phyloP scores from a whole-genome alignment of 139 green algal species.

The Mesostigma viride region DNA sequence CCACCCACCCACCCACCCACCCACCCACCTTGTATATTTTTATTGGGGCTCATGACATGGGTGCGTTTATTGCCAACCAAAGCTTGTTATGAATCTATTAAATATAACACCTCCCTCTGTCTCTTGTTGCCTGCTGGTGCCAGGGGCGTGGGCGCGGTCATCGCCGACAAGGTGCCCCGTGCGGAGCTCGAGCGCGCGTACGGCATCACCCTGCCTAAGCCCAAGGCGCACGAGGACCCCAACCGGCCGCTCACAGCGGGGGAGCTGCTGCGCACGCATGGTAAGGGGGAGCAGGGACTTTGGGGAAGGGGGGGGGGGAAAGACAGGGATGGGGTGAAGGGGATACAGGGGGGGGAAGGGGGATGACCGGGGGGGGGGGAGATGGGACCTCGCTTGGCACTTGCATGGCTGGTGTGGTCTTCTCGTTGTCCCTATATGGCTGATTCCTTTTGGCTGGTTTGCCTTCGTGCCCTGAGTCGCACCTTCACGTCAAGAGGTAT shows the following conservation, averaged over 20 bases:
- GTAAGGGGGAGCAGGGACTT: no score
- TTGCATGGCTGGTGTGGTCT: no score
- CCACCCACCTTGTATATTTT: no score
- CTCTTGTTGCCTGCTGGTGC: conserved; percentile 47
- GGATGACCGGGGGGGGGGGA: no score
- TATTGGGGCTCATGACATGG: background rate
- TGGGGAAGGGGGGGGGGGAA: no score
- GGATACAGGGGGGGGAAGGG: no score
- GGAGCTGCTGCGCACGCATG: conserved; percentile 53
- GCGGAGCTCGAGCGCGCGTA: conserved; percentile 62
- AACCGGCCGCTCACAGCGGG: conserved; percentile 33
- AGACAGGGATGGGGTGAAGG: conserved; percentile 55
- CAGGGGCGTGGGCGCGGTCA: conserved; percentile 53
- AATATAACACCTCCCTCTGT: background rate
- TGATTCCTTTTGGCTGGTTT: no score
- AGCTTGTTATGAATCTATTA: background rate
- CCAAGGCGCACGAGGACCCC: conserved; percentile 34
- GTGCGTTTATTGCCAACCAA: background rate
- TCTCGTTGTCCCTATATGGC: no score
- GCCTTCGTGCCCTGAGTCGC: no score
- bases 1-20: no score
- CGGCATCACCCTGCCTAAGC: conserved; percentile 50
- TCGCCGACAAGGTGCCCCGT: conserved; percentile 42
- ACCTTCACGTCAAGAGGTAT: no score
- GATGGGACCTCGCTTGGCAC: no score